Base-by-base conservation (phyloP, 2,329 filamentous ascomycete genomes). In the Aspergillus pseudoterreus region DNA sequence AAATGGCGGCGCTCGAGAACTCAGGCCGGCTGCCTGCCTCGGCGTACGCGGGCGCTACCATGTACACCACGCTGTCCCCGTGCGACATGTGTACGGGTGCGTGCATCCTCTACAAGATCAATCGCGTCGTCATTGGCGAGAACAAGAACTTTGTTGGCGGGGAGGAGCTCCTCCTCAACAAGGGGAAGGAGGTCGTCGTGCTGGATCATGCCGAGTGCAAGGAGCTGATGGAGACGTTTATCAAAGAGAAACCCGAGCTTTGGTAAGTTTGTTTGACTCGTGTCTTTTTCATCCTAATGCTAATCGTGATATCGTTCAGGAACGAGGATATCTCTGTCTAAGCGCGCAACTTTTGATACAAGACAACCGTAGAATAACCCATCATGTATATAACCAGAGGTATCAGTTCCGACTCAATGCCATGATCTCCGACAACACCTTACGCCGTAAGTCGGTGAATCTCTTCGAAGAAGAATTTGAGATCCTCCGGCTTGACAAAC, bases 391-490 rank as follows among this genome's bases (percentile, higher is more conserved):
- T 57, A 54, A 38, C 35, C 43, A 43, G 12, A 49, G 8, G 15
- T n/a, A n/a, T 38, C 27, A 8, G 3, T 15, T 38, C 14, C 32
- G 15, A n/a, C 19, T 33, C n/a, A 41, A 35, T 19, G 11, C 19
- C n/a, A 47, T 39, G 42, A 22, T 14, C 38, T 38, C 46, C 22
- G 22, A 19, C 32, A 8, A 41, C 10, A 47, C 17, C 15, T 36
- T 44, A 49, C 48, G 57, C 57, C 15, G 70, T 71, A 42, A 74
- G 57, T 14, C 88, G 82, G 71, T 96, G 90, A 51, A 97, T 85
- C 73, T 99, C 94, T 66, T 95, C 79, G 59, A 99, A 92, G 77
- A 89, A 99, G 75, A 95, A 95, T 69, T 85, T 92, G 60, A 99
- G 77, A 70, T 96, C 86, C 45, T 97, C 91, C 0, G 94, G 94